Conservation (phyloP, 768 basidiomycete species). For the Clavulina sp. region DNA sequence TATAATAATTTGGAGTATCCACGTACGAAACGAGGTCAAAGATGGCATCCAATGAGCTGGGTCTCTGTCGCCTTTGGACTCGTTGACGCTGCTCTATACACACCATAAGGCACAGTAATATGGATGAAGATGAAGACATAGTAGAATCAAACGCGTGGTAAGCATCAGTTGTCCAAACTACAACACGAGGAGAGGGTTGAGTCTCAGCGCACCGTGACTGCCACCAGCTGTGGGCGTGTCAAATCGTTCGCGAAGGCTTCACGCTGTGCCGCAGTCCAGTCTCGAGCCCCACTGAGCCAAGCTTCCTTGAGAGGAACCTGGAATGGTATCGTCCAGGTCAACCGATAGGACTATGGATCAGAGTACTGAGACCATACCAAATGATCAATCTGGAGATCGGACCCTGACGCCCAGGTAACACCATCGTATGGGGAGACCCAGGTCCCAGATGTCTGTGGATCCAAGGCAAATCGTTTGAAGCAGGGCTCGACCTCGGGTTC, state of each 20-base stretch:
- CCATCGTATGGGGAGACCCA: constrained; percentile 38
- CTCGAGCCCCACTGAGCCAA: constrained; percentile 37
- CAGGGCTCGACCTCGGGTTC: no score
- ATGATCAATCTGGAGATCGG: constrained; percentile 32
- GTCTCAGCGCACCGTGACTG: constrained; percentile 23
- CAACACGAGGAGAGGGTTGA: background rate
- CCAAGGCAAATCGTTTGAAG: no score
- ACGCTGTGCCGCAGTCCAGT: constrained; percentile 33
- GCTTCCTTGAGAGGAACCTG: constrained; percentile 39
- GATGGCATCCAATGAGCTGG: constrained; percentile 36
- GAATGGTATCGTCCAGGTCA: constrained; percentile 35
- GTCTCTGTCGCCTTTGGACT: constrained; percentile 24
- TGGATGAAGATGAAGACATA: background rate
- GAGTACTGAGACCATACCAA: background rate
- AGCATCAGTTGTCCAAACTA: background rate
- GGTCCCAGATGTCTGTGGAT: no score
- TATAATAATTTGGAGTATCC: background rate
- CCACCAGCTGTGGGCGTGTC: constrained; percentile 35
- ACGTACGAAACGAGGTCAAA: constrained; percentile 21
- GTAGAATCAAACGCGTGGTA: no score
- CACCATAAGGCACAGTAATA: no score
- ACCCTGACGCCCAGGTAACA: constrained; percentile 24
- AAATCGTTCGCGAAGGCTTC: constrained; percentile 39
- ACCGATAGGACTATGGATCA: background rate
- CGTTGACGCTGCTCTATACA: constrained; percentile 17